Evolutionary conservation across 164 flowering plant species (phyloP), one percentile per base, ranked within the genome.

Genomic region (Echeveria elegans): DNA sequence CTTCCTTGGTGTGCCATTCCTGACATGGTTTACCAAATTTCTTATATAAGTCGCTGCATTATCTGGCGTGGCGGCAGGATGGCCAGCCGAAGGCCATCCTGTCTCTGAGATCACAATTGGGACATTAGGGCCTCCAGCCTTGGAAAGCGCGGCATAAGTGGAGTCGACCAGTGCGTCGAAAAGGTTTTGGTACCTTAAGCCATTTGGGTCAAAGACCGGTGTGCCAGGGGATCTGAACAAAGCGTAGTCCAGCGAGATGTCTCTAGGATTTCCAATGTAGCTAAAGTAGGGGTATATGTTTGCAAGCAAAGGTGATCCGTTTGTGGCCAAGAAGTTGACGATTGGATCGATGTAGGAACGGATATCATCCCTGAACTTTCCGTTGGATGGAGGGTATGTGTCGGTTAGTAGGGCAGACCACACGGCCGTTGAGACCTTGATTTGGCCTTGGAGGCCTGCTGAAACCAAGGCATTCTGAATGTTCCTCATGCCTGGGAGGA

Each of bases 341-440:
- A 76, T 63, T 8, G 76, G 75, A 2, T 45, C 37, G 7, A 72
- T 32, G 69, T 41, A 40, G 3, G 6, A 0, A 2, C 23, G 4
- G 16, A 59, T 36, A 1, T 69, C 47, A 9, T 12, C n/a, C 0
- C 15, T 62, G 29, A 77, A 79, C 1, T 32, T 24, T 5, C 79
- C 80, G 0, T 28, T 28, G 15, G 80, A 80, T 5, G 83, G 83
- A 8, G 83, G 83, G 56, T 66, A 75, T 11, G 75, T 63, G 1
- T 24, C 30, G 1, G 66, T 53, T 23, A 75, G 34, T 19, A 72
- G 26, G 0, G 26, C 36, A 1, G 68, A 21, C 1, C 32, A 48
- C 14, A 77, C 50, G 0, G 71, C 66, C 1, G 77, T 73, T 3
- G 78, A 74, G 37, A 79, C 78, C 45, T 70, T 74, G 45, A 74